A percentile compares a stretch with the other conserved stretches of the same genome.
phyloP scores from a whole-genome alignment of 306 rosid genomes.

The Coriaria nepalensis region DNA sequence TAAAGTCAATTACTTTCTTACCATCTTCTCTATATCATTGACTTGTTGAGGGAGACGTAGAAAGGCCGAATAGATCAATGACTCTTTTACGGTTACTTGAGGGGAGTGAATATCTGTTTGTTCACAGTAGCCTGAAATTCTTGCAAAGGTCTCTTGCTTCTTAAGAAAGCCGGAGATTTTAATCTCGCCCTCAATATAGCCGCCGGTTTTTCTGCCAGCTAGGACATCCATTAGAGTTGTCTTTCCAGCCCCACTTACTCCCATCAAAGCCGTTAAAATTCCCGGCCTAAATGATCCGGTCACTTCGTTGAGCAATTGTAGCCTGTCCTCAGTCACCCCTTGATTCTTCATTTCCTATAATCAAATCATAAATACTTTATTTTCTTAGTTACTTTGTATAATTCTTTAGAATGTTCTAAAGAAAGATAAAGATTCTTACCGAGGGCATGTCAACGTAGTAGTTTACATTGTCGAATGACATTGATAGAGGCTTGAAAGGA shows the following conservation, averaged over 20 bases:
- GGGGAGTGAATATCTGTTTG: conserved; percentile 98
- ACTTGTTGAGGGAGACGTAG: conserved; percentile 93
- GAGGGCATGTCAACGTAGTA: conserved; percentile 94
- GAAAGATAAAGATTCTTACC: conserved; percentile 32
- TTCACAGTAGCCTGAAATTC: conserved; percentile 95
- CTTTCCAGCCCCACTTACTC: conserved; percentile 98
- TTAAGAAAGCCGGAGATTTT: conserved; percentile 85
- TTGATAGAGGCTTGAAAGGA: conserved; percentile 86
- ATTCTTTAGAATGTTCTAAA: too few species aligned
- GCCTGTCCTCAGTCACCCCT: conserved; percentile 68
- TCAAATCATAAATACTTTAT: conserved; percentile 3
- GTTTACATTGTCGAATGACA: conserved; percentile 73
- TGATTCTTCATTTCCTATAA: conserved; percentile 85
- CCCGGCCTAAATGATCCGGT: conserved; percentile 93
- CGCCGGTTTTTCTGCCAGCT: conserved; percentile 95
- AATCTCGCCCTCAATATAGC: conserved; percentile 81
- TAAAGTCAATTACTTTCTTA: conserved; percentile 12
- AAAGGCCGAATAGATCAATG: conserved; percentile 89
- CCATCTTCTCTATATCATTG: conserved; percentile 53
- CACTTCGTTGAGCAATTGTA: conserved; percentile 65
- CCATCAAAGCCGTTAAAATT: conserved; percentile 90
- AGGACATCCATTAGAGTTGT: conserved; percentile 97
- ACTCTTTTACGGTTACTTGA: conserved; percentile 82
- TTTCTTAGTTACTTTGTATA: too few species aligned
- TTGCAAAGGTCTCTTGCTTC: conserved; percentile 94